Percentiles rank a stretch among this genome's conserved stretches.
phyloP scores from a whole-genome alignment of 257 asterid genomes.

The Fraxinus pennsylvanica region DNA sequence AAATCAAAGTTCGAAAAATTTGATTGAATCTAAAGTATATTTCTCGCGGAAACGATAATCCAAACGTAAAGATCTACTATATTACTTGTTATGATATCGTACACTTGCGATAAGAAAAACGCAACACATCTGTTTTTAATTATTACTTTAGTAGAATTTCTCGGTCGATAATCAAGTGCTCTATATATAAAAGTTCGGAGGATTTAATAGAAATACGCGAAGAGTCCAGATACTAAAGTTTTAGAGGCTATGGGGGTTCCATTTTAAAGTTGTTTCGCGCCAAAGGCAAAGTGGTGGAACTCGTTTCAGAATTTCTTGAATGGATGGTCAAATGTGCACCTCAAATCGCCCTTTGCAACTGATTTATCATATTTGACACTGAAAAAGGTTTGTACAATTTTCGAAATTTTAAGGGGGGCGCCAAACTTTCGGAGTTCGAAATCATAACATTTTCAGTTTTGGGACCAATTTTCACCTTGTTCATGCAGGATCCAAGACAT shows the following conservation, averaged over 20 bases:
- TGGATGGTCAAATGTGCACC: not conserved
- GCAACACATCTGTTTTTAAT: too few relatives aligned
- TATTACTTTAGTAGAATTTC: not conserved
- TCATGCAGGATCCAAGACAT: not conserved
- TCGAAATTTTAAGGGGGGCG: not conserved
- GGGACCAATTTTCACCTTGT: not conserved
- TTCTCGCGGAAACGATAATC: too few relatives aligned
- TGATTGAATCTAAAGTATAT: too few relatives aligned
- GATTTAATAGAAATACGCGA: not conserved
- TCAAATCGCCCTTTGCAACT: not conserved
- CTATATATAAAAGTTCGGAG: too few relatives aligned
- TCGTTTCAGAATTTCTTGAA: not conserved
- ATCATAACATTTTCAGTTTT: not conserved
- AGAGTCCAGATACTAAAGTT: too few relatives aligned
- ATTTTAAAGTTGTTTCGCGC: not conserved
- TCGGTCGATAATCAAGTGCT: not conserved
- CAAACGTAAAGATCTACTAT: too few relatives aligned
- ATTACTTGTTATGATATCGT: too few relatives aligned
- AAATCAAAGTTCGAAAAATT: too few relatives aligned
- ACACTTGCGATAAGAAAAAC: too few relatives aligned
- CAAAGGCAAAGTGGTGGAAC: not conserved
- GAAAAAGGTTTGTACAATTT: not conserved
- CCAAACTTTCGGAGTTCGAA: not conserved
- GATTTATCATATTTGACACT: not conserved
- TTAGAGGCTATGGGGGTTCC: not conserved